Base-by-base conservation (phyloP, 176 grass and related monocot genomes). In the Panicum miliaceum region DNA sequence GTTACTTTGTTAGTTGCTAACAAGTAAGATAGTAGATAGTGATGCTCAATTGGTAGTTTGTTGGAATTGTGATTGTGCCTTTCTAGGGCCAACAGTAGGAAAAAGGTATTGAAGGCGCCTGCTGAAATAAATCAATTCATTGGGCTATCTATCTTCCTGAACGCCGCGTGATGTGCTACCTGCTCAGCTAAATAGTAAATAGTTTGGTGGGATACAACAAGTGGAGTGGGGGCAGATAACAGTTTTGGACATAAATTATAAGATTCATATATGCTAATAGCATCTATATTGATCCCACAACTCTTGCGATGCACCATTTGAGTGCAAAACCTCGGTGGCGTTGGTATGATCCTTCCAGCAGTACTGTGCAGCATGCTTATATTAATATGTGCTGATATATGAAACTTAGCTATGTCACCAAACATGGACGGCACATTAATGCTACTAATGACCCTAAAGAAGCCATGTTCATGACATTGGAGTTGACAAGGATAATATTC, bases 141-240 rank as follows among this genome's bases (percentile, higher is more conserved):
- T 72, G 34, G 8, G 32, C 48, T 38, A 15, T 13, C 18, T 50
- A 35, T 83, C 11, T 35, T 7, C 73, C 19, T 25, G 20, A 43
- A 59, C 23, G 16, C 34, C 6, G 27, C 13, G 5, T 41, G 47
- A 38, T 79, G 6, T 26, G 32, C 22, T 78, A 46, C 4, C 19
- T 62, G 42, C 43, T 22, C 54, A 41, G 52, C 41, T 40, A 26
- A 68, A 81, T 41, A 40, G 48, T 40, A 26, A 68, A 81, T 41
- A 40, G 48, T 77, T 68, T 19, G 36, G 25, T 58, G 62, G 50
- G 82, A 20, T 19, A 32, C 56, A 61, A 43, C 76, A 56, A 76
- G 71, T 34, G 72, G 73, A 38, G 64, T 53, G 29, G 58, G 70
- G 36, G 65, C n/a, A 53, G 22, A 68, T 35, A 46, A 84, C 25